Conservation (phyloP, 192 early-diverging fungal genomes). For the Entomortierella lignicola region DNA sequence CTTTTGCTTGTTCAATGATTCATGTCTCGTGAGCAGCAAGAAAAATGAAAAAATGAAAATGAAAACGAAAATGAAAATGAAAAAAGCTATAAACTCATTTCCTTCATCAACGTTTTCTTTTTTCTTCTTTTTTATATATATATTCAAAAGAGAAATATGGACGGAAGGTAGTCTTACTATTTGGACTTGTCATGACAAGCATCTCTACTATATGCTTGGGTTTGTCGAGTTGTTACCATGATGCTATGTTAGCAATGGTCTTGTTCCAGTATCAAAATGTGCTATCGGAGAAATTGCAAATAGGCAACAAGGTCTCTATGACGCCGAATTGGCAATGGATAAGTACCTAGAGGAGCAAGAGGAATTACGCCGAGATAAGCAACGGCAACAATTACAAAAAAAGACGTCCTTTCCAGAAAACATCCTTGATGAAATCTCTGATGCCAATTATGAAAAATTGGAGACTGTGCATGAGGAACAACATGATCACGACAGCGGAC, state of each 20-base stretch:
- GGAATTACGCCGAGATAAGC: background rate
- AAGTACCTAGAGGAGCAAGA: background rate
- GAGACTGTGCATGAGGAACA: no score
- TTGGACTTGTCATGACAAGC: slow-evolving; percentile 33
- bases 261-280: slow-evolving; percentile 32
- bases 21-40: no score
- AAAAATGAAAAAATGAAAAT: no score
- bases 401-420: no score
- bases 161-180: slow-evolving; percentile 19
- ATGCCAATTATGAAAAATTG: no score
- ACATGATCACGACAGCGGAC: background rate
- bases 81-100: background rate
- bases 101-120: no score
- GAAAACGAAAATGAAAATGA: no score
- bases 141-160: slow-evolving; percentile 29
- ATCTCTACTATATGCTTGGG: slow-evolving; percentile 29
- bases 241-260: slow-evolving; percentile 36
- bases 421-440: no score
- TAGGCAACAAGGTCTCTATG: slow-evolving; percentile 18
- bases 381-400: background rate
- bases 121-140: no score
- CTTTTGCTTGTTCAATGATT: no score
- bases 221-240: slow-evolving; percentile 19
- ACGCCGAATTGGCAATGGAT: background rate
- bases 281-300: slow-evolving; percentile 31